Base-by-base conservation (phyloP, 805 yeast genomes). In the Jamesozyma jinghongensis region DNA sequence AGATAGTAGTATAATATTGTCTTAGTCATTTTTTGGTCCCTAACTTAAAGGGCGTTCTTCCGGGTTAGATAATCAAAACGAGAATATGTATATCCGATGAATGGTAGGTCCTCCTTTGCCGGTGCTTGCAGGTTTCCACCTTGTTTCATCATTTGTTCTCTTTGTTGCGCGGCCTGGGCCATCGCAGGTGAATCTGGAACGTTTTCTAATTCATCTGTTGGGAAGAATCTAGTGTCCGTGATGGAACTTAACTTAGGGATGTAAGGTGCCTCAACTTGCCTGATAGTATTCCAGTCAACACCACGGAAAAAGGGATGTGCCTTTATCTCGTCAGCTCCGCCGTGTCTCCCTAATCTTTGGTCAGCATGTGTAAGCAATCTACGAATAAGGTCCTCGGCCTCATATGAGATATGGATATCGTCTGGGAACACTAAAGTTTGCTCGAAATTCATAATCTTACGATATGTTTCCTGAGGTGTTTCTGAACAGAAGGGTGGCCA, bases 401-500 rank as follows among this genome's bases (percentile, higher is more conserved):
- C 96, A 2, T 87, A 82, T 19, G 88, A 79, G 38, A 87, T 70
- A 63, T 87, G 96, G 34, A 88, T 80, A 52, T 87, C 96, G 48
- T 86, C 95, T 1, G 97, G 97, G 54, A 87, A 82, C 43, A 77
- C 81, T 54, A 87, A 67, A 1, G 94, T 79, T 56, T 87, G 94
- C 55, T 81, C 85, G 88, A 95, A 87, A 61, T 85, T 85, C 57
- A 87, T 70, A 54, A 87, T 87, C 72, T 88, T 87, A 41, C 88
- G 74, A 62, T 87, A 87, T 0, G 97, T 87, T 51, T 87, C 97
- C 46, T 85, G 94, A 10, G 95, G 95, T 10, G 94, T 84, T 55
- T 87, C 96, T 0, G 92, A 80, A 66, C 96, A 87, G 62, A 87
- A 87, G 36, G 97, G 97, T 19, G 97, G 96, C 95, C 95, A 87